Conservation (phyloP, 1,284 basidiomycete species). For the Ganoderma resinaceum region DNA sequence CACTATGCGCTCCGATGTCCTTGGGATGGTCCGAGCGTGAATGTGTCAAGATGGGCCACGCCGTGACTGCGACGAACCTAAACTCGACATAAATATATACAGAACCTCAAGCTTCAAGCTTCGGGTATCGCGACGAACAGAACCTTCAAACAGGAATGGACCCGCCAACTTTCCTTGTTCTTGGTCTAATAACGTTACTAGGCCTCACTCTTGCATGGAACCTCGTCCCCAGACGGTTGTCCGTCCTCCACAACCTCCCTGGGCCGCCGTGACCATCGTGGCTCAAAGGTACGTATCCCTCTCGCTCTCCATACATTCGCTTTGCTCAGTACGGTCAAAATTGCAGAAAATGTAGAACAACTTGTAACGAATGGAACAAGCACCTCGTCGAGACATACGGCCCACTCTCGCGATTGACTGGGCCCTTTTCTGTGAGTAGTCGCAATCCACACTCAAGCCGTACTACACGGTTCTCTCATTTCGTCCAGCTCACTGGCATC, state of each 20-base stretch:
- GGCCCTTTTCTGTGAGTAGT: constrained; percentile 25
- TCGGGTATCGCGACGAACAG: neutral
- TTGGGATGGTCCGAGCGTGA: neutral
- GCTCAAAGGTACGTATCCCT: neutral
- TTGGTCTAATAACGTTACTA: neutral
- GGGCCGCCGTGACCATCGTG: neutral
- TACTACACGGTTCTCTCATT: no score
- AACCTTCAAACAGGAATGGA: neutral
- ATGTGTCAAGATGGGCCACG: no score
- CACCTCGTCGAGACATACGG: constrained; percentile 25
- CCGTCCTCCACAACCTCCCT: neutral
- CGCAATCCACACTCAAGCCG: neutral
- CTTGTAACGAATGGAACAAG: constrained; percentile 30
- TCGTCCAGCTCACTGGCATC: neutral
- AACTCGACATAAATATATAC: neutral
- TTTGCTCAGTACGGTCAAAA: no score
- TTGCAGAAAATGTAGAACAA: constrained; percentile 20
- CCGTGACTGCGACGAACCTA: neutral
- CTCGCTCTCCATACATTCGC: neutral
- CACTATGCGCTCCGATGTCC: neutral
- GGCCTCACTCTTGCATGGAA: neutral
- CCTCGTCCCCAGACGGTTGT: neutral
- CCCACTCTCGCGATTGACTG: constrained; percentile 23
- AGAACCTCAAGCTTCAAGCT: neutral
- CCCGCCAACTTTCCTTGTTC: neutral